A percentile compares a stretch with the other conserved stretches of the same genome.
Conservation (phyloP, 441 rosid genomes). For the Sinapis alba region DNA sequence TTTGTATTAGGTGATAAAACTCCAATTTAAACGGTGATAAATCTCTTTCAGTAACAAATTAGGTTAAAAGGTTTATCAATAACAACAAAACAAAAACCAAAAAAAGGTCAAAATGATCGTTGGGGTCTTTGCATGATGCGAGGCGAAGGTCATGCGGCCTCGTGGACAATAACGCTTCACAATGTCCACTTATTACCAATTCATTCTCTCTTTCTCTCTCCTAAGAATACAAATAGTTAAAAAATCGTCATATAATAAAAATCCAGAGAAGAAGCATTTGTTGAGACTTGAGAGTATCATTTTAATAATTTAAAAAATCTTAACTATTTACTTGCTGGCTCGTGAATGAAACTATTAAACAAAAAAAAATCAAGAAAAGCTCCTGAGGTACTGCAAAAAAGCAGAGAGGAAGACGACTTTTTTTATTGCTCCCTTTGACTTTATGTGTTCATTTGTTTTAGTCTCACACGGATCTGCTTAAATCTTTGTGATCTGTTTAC, state of each 20-base stretch:
- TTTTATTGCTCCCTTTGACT: slow-evolving; percentile 30
- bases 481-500: slow-evolving; percentile 17
- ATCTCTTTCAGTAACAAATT: slow-evolving; percentile 7
- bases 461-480: slow-evolving; percentile 37
- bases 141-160: slow-evolving; percentile 42
- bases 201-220: slow-evolving; percentile 28
- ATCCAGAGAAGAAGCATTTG: background rate
- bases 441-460: slow-evolving; percentile 31
- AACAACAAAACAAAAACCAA: background rate
- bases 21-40: slow-evolving; percentile 31
- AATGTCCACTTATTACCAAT: slow-evolving; percentile 34
- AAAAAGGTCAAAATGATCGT: slow-evolving; percentile 41
- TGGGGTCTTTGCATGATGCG: slow-evolving; percentile 42
- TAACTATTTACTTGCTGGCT: slow-evolving; percentile 37
- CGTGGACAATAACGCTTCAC: slow-evolving; percentile 42
- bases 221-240: slow-evolving; percentile 12
- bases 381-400: slow-evolving; percentile 33
- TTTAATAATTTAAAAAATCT: slow-evolving; percentile 4
- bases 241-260: slow-evolving; percentile 36
- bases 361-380: slow-evolving; percentile 41
- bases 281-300: background rate
- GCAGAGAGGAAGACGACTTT: slow-evolving; percentile 33
- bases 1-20: slow-evolving; percentile 19
- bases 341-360: slow-evolving; percentile 33
- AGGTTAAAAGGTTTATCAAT: background rate